Percentiles rank a stretch among this genome's conserved stretches.
Conservation (phyloP, 2,329 filamentous ascomycete genomes). For the Neopestalotiopsis rosae region DNA sequence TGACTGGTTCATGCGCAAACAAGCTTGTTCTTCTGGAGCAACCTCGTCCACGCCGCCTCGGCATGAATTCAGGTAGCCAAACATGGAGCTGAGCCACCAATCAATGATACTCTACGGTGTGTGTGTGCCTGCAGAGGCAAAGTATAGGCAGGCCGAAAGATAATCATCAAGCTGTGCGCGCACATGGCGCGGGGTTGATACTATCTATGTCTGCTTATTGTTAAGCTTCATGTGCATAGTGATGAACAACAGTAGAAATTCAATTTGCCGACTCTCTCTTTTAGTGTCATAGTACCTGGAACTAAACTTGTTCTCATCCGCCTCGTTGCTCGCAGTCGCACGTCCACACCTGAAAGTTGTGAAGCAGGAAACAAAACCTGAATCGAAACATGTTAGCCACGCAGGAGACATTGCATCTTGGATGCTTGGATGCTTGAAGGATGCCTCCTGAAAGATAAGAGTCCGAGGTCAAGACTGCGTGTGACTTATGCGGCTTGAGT, state of each 20-base stretch:
- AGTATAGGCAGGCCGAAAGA: background rate
- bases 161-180: too few relatives aligned
- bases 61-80: slow-evolving; percentile 9
- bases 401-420: background rate
- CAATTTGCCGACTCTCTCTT: too few relatives aligned
- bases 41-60: background rate
- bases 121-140: background rate
- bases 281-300: too few relatives aligned
- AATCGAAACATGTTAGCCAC: background rate
- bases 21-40: slow-evolving; percentile 15
- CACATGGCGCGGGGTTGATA: too few relatives aligned
- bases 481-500: background rate
- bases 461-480: background rate
- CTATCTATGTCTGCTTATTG: too few relatives aligned
- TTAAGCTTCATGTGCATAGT: too few relatives aligned
- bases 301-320: too few relatives aligned
- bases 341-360: too few relatives aligned
- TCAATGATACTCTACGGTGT: background rate
- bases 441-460: background rate
- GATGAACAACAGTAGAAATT: too few relatives aligned
- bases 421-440: background rate
- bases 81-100: background rate
- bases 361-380: background rate
- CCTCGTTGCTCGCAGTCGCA: background rate
- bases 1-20: slow-evolving; percentile 14